phyloP scores from a whole-genome alignment of 75 land plant species.

The Picea sitchensis region DNA sequence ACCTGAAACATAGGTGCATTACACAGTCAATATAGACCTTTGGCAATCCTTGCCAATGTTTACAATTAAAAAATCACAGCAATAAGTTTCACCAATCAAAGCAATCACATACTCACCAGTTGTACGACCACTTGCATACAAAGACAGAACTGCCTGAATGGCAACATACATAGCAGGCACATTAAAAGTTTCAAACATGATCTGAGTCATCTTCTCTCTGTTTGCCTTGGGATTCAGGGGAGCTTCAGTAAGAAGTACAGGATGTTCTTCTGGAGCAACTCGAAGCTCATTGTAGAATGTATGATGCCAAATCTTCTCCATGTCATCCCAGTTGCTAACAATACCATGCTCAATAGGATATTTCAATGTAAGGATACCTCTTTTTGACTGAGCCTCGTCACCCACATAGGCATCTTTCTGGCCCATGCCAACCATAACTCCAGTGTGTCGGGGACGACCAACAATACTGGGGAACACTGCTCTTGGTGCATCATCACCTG shows the following conservation, averaged over 20 bases:
- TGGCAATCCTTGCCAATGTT: conserved; percentile 7
- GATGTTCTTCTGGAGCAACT: conserved; percentile 60
- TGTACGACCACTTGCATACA: conserved; percentile 62
- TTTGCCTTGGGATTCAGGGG: conserved; percentile 49
- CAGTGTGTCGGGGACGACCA: conserved; percentile 48
- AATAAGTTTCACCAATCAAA: neutral
- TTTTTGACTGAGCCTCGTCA: conserved; percentile 47
- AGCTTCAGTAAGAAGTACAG: conserved; percentile 54
- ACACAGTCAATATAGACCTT: conserved; percentile 3
- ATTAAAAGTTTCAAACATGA: conserved; percentile 36
- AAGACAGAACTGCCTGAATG: conserved; percentile 41
- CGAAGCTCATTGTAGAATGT: conserved; percentile 61
- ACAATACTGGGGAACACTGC: conserved; percentile 56
- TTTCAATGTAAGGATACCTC: conserved; percentile 56
- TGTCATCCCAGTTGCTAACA: conserved; percentile 55
- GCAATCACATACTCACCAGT: conserved; percentile 40
- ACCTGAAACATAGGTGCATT: conserved; percentile 10
- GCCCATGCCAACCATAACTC: conserved; percentile 66
- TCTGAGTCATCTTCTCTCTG: conserved; percentile 39
- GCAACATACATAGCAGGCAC: conserved; percentile 45
- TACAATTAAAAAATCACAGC: conserved; percentile 3
- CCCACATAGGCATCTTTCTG: conserved; percentile 47
- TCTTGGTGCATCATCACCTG: conserved; percentile 61
- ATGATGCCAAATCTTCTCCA: conserved; percentile 64
- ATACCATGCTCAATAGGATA: conserved; percentile 56